These are phyloP conservation scores for Brachypodium distachyon DNA, from an alignment of 202 grass and related monocot genomes.

Conservation along the genomic window DNA sequence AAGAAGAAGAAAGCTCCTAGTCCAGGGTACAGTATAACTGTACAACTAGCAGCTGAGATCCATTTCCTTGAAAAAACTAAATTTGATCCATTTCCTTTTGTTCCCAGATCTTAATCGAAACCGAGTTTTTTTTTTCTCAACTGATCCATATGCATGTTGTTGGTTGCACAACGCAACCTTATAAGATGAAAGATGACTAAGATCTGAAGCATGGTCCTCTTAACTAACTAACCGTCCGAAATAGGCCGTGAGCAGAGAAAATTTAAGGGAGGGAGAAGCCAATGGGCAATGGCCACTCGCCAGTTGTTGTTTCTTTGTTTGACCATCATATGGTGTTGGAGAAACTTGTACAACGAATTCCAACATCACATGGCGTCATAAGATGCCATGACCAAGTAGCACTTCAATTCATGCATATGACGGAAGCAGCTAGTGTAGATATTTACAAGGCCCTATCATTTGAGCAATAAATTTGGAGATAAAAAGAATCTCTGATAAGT, in stretches of 20 bases:
- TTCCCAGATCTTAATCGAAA: too few relatives aligned
- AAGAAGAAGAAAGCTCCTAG: too few relatives aligned
- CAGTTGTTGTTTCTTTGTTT: not conserved
- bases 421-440: not conserved
- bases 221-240: too few relatives aligned
- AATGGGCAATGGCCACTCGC: not conserved
- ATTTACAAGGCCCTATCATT: not conserved
- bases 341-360: not conserved
- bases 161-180: not conserved
- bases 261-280: not conserved
- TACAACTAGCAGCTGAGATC: too few relatives aligned
- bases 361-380: not conserved
- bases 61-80: too few relatives aligned
- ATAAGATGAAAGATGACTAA: not conserved
- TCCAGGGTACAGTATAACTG: not conserved
- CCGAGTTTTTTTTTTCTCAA: too few relatives aligned
- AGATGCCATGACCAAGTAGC: not conserved
- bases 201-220: not conserved
- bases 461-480: not conserved
- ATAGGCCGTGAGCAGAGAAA: not conserved
- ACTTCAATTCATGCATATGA: not conserved
- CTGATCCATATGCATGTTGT: too few relatives aligned
- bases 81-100: too few relatives aligned
- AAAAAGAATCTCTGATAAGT: not conserved
- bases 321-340: not conserved